phyloP scores from a whole-genome alignment of 163 green algal species.

The Chlorella variabilis region DNA sequence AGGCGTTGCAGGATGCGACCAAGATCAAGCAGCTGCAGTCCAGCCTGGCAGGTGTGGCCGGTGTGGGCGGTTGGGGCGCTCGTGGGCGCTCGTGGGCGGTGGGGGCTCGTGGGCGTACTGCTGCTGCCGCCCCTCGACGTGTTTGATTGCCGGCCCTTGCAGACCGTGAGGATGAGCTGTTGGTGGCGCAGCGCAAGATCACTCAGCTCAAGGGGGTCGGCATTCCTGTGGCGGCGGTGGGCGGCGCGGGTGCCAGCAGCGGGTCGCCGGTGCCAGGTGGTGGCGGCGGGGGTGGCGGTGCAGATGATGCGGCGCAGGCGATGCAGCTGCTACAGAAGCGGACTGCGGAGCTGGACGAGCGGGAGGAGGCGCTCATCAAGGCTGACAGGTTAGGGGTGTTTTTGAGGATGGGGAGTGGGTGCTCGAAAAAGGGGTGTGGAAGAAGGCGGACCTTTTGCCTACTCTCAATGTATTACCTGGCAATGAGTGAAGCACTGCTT shows the following conservation, averaged over 20 bases:
- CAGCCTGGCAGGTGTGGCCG: slow-evolving; percentile 29
- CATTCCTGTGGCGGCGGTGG: not conserved
- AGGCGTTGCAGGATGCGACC: slow-evolving; percentile 25
- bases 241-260: not conserved
- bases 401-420: not conserved
- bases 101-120: too few species aligned
- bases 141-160: too few species aligned
- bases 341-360: slow-evolving; percentile 41
- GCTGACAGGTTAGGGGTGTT: slow-evolving; percentile 31
- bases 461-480: too few species aligned
- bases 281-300: not conserved
- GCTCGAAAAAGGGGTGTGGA: not conserved
- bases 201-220: slow-evolving; percentile 26
- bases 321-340: slow-evolving; percentile 31
- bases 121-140: too few species aligned
- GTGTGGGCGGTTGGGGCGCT: too few species aligned
- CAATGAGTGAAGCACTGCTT: too few species aligned
- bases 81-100: too few species aligned
- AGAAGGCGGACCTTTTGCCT: not conserved
- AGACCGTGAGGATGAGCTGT: slow-evolving; percentile 54
- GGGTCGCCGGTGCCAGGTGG: not conserved
- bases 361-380: slow-evolving; percentile 32
- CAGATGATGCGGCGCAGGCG: slow-evolving; percentile 3
- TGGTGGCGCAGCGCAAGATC: slow-evolving; percentile 45
- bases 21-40: slow-evolving; percentile 41